These are phyloP conservation scores for Neonectria coccinea DNA, from an alignment of 2,329 filamentous ascomycete species.

Conservation along the genomic window DNA sequence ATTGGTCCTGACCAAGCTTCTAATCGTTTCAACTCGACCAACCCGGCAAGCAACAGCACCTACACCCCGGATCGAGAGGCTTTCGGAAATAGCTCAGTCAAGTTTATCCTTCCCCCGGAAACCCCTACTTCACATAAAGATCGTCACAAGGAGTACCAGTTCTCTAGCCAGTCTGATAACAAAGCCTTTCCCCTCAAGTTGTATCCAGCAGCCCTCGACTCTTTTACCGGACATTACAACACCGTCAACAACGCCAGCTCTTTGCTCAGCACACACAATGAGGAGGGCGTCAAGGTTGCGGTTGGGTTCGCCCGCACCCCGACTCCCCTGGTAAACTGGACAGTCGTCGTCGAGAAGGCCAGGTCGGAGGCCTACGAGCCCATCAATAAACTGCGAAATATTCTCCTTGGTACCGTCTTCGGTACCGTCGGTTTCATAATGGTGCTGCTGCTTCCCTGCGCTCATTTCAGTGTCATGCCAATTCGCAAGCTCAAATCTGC, in stretches of 20 bases:
- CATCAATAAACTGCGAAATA: conserved; percentile 79
- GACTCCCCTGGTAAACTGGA: conserved; percentile 81
- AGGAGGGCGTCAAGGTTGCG: conserved; percentile 75
- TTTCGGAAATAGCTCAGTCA: conserved; percentile 61
- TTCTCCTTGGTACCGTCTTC: conserved; percentile 87
- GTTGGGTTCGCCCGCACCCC: conserved; percentile 82
- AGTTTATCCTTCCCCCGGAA: conserved; percentile 71
- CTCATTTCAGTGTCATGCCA: conserved; percentile 83
- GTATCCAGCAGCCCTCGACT: conserved; percentile 73
- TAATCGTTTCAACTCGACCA: conserved; percentile 69
- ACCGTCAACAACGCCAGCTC: conserved; percentile 76
- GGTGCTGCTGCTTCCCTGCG: conserved; percentile 79
- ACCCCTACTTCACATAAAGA: conserved; percentile 54
- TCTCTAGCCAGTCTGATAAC: conserved; percentile 55
- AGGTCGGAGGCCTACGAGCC: conserved; percentile 80
- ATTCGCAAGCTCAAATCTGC: conserved; percentile 81
- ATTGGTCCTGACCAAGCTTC: conserved; percentile 74
- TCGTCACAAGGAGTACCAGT: conserved; percentile 57
- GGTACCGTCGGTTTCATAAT: conserved; percentile 81
- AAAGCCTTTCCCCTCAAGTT: conserved; percentile 67
- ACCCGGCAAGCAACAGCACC: conserved; percentile 60
- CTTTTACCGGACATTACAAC: conserved; percentile 65
- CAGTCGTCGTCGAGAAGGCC: conserved; percentile 82
- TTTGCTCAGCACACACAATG: conserved; percentile 76
- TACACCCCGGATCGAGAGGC: conserved; percentile 53